Conservation (phyloP, 2,329 filamentous ascomycete species). For the Pseudonectria foliicola region DNA sequence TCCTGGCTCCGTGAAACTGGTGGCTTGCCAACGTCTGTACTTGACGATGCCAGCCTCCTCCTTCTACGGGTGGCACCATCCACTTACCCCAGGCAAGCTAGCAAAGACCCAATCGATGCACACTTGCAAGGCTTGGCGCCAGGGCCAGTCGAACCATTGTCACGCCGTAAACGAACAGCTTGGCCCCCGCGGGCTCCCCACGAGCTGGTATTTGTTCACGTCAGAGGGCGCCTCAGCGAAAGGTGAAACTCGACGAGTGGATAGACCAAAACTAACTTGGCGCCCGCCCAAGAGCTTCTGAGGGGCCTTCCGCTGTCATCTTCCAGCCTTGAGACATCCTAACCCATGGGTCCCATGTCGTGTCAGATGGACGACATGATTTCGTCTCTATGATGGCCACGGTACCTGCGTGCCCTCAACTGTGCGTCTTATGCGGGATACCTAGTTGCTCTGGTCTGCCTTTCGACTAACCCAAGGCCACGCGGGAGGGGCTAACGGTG, state of each 20-base stretch:
- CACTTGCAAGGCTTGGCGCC: slow-evolving; percentile 9
- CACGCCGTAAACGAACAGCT: slow-evolving; percentile 7
- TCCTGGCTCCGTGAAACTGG: too few relatives aligned
- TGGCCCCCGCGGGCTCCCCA: slow-evolving; percentile 5
- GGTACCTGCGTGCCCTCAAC: too few relatives aligned
- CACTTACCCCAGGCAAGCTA: slow-evolving; percentile 19
- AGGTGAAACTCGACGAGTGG: slow-evolving; percentile 19
- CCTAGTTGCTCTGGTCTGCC: too few relatives aligned
- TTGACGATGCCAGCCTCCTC: slow-evolving; percentile 4
- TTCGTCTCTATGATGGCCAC: too few relatives aligned
- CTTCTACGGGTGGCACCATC: slow-evolving; percentile 8
- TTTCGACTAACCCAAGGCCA: too few relatives aligned
- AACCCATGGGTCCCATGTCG: slow-evolving; percentile 1
- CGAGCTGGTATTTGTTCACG: slow-evolving; percentile 10
- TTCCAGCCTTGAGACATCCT: slow-evolving; percentile 3
- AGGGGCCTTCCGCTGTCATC: too few relatives aligned
- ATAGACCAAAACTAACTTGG: slow-evolving; percentile 13
- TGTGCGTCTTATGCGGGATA: too few relatives aligned
- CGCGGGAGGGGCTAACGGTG: too few relatives aligned
- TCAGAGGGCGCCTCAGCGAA: slow-evolving; percentile 18
- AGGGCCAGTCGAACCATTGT: slow-evolving; percentile 17
- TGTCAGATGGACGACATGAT: too few relatives aligned
- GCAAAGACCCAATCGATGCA: slow-evolving; percentile 12
- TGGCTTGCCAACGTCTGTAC: too few relatives aligned
- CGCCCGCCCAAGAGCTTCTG: slow-evolving; percentile 5